A percentile compares a stretch with the other conserved stretches of the same genome.
Conservation (phyloP, 345 rosid genomes). For the Eucalyptus albens region DNA sequence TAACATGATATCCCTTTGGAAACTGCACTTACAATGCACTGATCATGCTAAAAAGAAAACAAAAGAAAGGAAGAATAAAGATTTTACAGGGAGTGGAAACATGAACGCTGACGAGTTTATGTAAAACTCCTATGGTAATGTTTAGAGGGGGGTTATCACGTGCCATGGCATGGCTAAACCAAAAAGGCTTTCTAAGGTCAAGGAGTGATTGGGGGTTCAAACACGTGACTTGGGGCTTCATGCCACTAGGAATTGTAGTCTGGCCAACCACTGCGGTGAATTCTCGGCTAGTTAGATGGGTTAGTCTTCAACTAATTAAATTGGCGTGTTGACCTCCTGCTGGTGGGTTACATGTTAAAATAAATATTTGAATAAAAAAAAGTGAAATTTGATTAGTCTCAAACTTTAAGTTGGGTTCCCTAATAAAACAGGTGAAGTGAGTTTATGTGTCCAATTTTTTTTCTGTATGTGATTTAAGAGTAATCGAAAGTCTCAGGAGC, state of each 20-base stretch:
- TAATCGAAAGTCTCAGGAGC: neutral
- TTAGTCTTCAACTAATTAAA: no score
- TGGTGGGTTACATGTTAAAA: neutral
- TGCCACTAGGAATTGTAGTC: neutral
- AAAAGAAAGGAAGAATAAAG: neutral
- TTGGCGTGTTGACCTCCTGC: neutral
- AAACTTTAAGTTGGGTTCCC: neutral
- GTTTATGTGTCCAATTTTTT: neutral
- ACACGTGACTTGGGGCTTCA: neutral
- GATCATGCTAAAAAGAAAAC: neutral
- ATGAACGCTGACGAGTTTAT: no score
- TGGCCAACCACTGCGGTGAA: neutral
- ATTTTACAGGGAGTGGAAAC: fast-evolving
- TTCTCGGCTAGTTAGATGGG: neutral
- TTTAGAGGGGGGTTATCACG: no score
- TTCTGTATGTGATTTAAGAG: neutral
- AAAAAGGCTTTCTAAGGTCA: neutral
- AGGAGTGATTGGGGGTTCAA: neutral
- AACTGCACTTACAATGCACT: neutral
- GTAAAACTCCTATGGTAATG: no score
- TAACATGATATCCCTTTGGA: neutral
- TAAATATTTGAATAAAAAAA: neutral
- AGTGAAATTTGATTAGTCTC: neutral
- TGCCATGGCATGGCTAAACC: neutral
- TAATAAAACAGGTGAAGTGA: neutral